Evolutionary conservation across 164 flowering plant genomes (phyloP), one percentile per base, ranked within the genome.

Genomic region (Vitis riparia): DNA sequence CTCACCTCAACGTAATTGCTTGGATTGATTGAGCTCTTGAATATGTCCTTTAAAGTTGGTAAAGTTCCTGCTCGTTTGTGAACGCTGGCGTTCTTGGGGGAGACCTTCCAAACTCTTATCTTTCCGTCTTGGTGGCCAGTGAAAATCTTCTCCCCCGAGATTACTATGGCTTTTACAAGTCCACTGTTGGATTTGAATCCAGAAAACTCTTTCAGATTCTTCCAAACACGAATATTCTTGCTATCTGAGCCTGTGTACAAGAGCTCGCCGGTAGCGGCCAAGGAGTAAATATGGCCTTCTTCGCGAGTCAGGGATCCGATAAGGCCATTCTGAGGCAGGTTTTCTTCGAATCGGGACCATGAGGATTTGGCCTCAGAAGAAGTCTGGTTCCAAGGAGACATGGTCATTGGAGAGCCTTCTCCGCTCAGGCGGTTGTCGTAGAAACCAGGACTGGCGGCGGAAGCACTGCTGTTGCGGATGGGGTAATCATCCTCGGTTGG

Each of bases 41-140:
- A 66, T 6, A 87, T 80, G 57, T 85, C 92, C 65, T 82, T 83
- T 47, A 87, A 62, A 1, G 88, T 86, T 0, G 98, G 98, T 0
- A 91, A 71, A 0, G 91, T 86, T 3, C 98, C 95, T 0, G 76
- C 55, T 0, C 91, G 85, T 59, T 82, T 89, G 68, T 90, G 86
- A 13, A 77, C 59, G 49, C 74, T 82, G 0, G 86, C 87, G 66
- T 74, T 75, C 76, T 84, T 88, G 0, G 80, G 74, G 0, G 87
- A 77, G 11, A 78, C 75, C 71, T 83, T 86, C 98, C 98, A 93
- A 5, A 93, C 88, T 0, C 98, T 84, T 44, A 93, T 85, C 67
- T 89, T 91, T 0, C 97, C 98, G 59, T 93, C 97, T 67, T 93
- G 97, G 67, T 93, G 98, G n/a, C 94, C 97, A 6, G 94, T 89